phyloP scores from a whole-genome alignment of 2,329 filamentous ascomycete genomes.

The Aciculosporium take region DNA sequence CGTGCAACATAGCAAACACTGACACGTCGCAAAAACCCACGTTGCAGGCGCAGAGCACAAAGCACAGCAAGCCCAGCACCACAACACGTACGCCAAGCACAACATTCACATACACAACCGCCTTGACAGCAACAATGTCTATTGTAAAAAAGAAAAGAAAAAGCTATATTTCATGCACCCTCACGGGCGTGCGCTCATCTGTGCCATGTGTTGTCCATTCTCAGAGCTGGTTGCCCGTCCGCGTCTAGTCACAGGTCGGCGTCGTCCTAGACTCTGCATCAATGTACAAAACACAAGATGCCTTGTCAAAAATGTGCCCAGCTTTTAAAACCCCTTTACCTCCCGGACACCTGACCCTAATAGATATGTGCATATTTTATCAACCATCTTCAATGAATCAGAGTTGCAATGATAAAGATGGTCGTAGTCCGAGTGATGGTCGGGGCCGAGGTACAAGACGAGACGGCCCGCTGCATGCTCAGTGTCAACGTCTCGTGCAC shows the following conservation, averaged over 20 bases:
- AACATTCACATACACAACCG: too few relatives aligned
- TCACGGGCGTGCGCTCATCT: not conserved
- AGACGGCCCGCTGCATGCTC: not conserved
- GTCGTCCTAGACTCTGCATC: not conserved
- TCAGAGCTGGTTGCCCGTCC: not conserved
- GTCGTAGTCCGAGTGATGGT: conserved; percentile 11
- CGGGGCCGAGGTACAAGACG: conserved; percentile 6
- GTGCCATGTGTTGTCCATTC: not conserved
- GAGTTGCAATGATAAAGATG: conserved; percentile 8
- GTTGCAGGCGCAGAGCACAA: too few relatives aligned
- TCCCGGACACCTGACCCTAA: not conserved
- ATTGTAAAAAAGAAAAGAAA: too few relatives aligned
- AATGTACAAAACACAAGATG: conserved; percentile 1
- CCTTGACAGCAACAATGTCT: not conserved
- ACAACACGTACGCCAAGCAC: too few relatives aligned
- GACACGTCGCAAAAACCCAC: too few relatives aligned
- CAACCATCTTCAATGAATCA: conserved; percentile 9
- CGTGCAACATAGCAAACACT: too few relatives aligned
- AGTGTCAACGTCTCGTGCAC: not conserved
- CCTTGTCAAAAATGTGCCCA: conserved; percentile 1
- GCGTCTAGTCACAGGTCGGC: too few relatives aligned
- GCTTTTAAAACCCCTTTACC: not conserved
- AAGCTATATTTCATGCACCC: conserved; percentile 1
- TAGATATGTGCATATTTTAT: conserved; percentile 10
- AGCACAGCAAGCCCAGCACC: too few relatives aligned